Evolutionary conservation across 2,329 filamentous ascomycete species (phyloP), one percentile per base, ranked within the genome.

Genomic region (Alternaria ethzedia): DNA sequence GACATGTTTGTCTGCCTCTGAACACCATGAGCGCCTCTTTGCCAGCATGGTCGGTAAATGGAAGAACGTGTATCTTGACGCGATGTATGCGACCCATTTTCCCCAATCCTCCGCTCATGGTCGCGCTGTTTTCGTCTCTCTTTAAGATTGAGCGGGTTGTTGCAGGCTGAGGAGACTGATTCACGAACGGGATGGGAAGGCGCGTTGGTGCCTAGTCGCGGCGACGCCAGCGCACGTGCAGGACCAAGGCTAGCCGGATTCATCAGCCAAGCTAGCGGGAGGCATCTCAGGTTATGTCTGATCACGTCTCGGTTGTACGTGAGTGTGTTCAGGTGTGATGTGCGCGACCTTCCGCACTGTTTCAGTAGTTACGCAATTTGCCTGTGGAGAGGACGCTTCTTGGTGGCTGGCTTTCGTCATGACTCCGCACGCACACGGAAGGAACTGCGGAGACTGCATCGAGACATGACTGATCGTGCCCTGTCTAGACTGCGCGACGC

Each of bases 1-100:
- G 61, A 13, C 61, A 64, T n/a, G 57, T 54, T 51, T 56, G 57
- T 50, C 21, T 2, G 61, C 61, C 57, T 36, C 21, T 2, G 4
- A 66, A 64, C 20, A 66, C 51, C 25, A 64, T 59, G 11, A 66
- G 58, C 30, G 64, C 61, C 50, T 64, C 44, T 26, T 36, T 50
- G 23, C 57, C 54, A 28, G 57, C 21, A 50, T 64, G 57, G 55
- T 66, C 61, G 61, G 44, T 59, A 46, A 66, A 64, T 59, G 57
- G 57, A 12, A 66, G 23, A 41, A 66, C 57, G 56, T 66, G 28
- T 66, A 21, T 66, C 55, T 64, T 64, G 9, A 2, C 50, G 45
- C 61, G 64, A 44, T 61, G 9, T 44, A 66, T 66, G 54, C 64
- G 64, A 41, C 36, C 36, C 5, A 6, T 3, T 41, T 41, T 41